Conservation (phyloP, 2,329 filamentous ascomycete species). For the Hypoxylon sp. region DNA sequence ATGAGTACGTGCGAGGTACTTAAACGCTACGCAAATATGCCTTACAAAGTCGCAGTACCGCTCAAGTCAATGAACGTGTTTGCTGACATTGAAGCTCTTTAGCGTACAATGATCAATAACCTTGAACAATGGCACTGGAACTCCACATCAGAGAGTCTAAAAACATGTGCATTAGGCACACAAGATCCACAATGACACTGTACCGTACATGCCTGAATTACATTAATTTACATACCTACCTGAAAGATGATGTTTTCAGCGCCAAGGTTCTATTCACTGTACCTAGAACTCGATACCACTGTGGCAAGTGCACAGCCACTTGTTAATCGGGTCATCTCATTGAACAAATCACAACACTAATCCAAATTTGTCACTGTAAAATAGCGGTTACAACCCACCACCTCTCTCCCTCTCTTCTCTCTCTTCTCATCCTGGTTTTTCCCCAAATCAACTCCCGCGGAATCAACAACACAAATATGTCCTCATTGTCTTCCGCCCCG, state of each 20-base stretch:
- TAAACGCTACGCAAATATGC: background rate
- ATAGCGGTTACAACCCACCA: constrained; percentile 9
- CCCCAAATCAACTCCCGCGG: constrained; percentile 35
- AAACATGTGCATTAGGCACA: too few relatives aligned
- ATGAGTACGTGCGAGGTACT: constrained; percentile 11
- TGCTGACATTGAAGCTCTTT: background rate
- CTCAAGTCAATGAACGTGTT: background rate
- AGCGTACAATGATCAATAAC: background rate
- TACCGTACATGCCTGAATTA: too few relatives aligned
- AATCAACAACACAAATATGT: constrained; percentile 50
- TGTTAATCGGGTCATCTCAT: constrained; percentile 10
- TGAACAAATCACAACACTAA: constrained; percentile 16
- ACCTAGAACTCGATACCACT: background rate
- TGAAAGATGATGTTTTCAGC: background rate
- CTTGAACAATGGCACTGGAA: background rate
- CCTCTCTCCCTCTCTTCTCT: constrained; percentile 10
- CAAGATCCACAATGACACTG: too few relatives aligned
- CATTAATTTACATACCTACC: background rate
- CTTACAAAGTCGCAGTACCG: background rate
- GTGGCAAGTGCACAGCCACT: constrained; percentile 17
- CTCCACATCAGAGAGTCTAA: background rate
- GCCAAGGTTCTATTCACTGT: background rate
- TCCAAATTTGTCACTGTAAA: constrained; percentile 5
- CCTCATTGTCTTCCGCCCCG: constrained; percentile 39
- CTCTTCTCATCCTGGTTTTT: constrained; percentile 23